These are phyloP conservation scores for Chaetomiaceae sp. DNA, from an alignment of 2,329 filamentous ascomycete genomes.

Conservation along the genomic window DNA sequence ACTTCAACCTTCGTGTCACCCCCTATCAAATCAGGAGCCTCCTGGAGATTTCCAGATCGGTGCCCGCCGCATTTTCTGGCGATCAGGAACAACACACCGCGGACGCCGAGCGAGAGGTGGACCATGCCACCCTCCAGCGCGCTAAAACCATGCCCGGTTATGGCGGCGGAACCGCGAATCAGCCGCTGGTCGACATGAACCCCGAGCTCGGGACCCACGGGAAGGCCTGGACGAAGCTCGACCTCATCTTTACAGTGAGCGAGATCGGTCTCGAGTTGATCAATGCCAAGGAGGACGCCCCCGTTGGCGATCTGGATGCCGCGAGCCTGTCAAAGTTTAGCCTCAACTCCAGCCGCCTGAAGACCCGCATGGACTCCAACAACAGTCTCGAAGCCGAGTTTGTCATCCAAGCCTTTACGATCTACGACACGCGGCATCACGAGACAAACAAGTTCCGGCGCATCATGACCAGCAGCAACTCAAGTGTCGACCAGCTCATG, in stretches of 20 bases:
- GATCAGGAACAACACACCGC: slow-evolving; percentile 67
- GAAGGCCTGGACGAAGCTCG: slow-evolving; percentile 85
- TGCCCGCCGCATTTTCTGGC: slow-evolving; percentile 79
- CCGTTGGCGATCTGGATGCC: slow-evolving; percentile 70
- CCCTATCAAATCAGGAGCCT: slow-evolving; percentile 89
- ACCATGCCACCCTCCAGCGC: slow-evolving; percentile 47
- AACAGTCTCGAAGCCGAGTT: slow-evolving; percentile 89
- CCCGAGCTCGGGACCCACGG: slow-evolving; percentile 67
- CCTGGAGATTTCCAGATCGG: slow-evolving; percentile 78
- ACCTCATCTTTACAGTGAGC: slow-evolving; percentile 83
- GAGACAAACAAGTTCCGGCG: slow-evolving; percentile 95
- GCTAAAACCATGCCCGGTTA: slow-evolving; percentile 42
- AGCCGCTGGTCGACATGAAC: slow-evolving; percentile 49
- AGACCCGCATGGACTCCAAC: slow-evolving; percentile 89
- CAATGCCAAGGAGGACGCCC: slow-evolving; percentile 66
- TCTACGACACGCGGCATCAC: slow-evolving; percentile 80
- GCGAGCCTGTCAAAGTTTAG: slow-evolving; percentile 92
- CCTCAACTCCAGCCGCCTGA: slow-evolving; percentile 85
- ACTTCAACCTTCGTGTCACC: slow-evolving; percentile 84
- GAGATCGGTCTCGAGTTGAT: slow-evolving; percentile 87
- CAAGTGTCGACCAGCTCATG: slow-evolving; percentile 96
- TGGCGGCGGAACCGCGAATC: slow-evolving; percentile 32
- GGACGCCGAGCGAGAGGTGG: slow-evolving; percentile 71
- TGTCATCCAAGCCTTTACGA: slow-evolving; percentile 89
- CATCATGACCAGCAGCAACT: slow-evolving; percentile 97